Evolutionary conservation across 192 early-diverging fungal genomes (phyloP), one percentile per base, ranked within the genome.

Genomic region (Coemansia sp.): DNA sequence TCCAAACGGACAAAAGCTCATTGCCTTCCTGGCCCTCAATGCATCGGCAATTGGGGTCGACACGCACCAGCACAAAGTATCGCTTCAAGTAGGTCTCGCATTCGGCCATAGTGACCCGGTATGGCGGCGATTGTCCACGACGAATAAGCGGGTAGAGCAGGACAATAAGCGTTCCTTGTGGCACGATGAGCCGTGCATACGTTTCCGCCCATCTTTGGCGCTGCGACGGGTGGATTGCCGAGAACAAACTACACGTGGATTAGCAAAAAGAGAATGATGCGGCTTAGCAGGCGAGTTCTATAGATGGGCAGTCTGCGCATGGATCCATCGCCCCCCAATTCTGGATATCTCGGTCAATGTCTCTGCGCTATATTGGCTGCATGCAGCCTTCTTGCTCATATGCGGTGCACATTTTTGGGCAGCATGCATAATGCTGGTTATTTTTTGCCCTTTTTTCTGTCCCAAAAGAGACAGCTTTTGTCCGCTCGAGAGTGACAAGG

Each of bases 1-100:
- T 75, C 71, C 71, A 75, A 1, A 75, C 66, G 3, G 65, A 68
- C 53, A 75, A 51, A 11, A 75, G 51, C 30, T 75, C 71, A 62
- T 75, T 68, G 42, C 71, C 71, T 31, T 68, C 65, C 20, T 75
- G 60, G 18, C 71, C 71, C 37, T 75, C 71, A 23, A 60, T 21
- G 32, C 71, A 75, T 23, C 48, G 45, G 50, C 71, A 75, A 47
- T 75, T 75, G 6, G 71, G 53, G 17, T 75, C 71, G 30, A 68
- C 65, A 14, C 65, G 71, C 17, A 75, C 65, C 5, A 75, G 61
- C 31, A 75, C 58, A 75, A 75, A 75, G 62, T 68, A 68, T 23
- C 56, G 56, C 51, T 75, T 75, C 31, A 75, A 34, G 23, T 53
- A 42, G 3, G 37, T 46, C 30, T 75, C 71, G 51, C 71, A 75